phyloP scores from a whole-genome alignment of 108 stramenopile species.

The Cyclostephanos tholiformis region DNA sequence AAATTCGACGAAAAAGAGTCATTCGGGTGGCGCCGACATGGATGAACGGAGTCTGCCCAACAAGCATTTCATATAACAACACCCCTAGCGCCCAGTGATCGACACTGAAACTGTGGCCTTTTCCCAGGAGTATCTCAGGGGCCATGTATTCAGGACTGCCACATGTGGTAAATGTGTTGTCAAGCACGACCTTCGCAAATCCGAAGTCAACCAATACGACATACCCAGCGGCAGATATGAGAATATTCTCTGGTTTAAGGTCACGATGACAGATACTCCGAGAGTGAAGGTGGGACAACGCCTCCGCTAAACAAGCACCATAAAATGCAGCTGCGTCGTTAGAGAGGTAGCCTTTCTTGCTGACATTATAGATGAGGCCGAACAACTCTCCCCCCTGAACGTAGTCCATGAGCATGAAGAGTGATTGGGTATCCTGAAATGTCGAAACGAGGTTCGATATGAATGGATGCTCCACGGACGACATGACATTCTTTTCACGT shows the following conservation, averaged over 20 bases:
- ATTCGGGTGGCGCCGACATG: constrained; percentile 57
- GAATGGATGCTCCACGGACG: constrained; percentile 67
- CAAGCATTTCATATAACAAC: constrained; percentile 83
- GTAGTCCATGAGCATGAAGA: constrained; percentile 80
- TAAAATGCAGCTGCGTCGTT: constrained; percentile 73
- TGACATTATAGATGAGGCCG: constrained; percentile 65
- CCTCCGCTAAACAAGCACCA: constrained; percentile 54
- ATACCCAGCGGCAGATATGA: constrained; percentile 74
- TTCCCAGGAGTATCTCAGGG: constrained; percentile 84
- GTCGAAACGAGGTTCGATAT: constrained; percentile 64
- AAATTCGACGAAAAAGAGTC: constrained; percentile 64
- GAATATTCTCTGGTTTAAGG: constrained; percentile 67
- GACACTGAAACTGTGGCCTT: constrained; percentile 79
- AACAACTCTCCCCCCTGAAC: constrained; percentile 88
- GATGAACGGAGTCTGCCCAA: constrained; percentile 76
- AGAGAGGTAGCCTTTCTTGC: constrained; percentile 55
- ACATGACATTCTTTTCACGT: constrained; percentile 55
- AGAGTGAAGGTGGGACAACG: constrained; percentile 50
- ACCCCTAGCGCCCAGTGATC: constrained; percentile 88
- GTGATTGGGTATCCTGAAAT: constrained; percentile 61
- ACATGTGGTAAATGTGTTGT: constrained; percentile 75
- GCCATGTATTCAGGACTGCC: constrained; percentile 88
- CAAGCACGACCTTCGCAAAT: constrained; percentile 83
- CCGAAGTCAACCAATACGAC: constrained; percentile 87
- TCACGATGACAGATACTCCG: constrained; percentile 69